phyloP scores from a whole-genome alignment of 495 filamentous ascomycete species.

The Penicillium atrosanguineum region DNA sequence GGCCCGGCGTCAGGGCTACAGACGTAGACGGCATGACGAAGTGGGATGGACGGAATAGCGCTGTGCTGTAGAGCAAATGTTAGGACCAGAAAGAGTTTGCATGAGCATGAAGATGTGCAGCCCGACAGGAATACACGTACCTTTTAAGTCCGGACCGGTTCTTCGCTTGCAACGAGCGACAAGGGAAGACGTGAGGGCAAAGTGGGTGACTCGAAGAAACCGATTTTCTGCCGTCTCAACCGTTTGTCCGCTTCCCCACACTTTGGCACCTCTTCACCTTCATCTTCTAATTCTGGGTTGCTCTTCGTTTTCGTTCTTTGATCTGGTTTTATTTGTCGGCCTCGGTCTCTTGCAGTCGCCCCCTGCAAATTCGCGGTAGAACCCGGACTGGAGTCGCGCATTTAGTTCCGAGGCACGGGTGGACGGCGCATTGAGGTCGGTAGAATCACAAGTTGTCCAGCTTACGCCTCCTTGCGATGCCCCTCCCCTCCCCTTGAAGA shows the following conservation, averaged over 20 bases:
- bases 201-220: slow-evolving; percentile 22
- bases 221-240: slow-evolving; percentile 30
- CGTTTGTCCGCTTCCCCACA: slow-evolving; percentile 35
- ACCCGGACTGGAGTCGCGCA: slow-evolving; percentile 23
- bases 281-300: slow-evolving; percentile 2
- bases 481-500: slow-evolving; percentile 13
- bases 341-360: not conserved
- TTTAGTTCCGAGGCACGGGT: slow-evolving; percentile 40
- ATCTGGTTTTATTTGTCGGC: slow-evolving; percentile 6
- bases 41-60: slow-evolving; percentile 18
- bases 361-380: slow-evolving; percentile 6
- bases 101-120: not conserved
- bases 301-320: slow-evolving; percentile 3
- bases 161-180: not conserved
- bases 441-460: slow-evolving; percentile 18
- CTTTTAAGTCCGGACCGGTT: not conserved
- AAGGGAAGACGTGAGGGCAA: slow-evolving; percentile 2
- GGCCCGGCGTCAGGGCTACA: slow-evolving; percentile 58
- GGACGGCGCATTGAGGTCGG: slow-evolving; percentile 47
- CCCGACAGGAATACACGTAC: not conserved
- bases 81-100: not conserved
- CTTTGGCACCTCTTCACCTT: slow-evolving; percentile 19
- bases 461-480: slow-evolving; percentile 21
- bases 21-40: slow-evolving; percentile 49
- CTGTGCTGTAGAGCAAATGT: not conserved